Evolutionary conservation across 2,329 filamentous ascomycete genomes (phyloP).

Genomic region (Colletotrichum camelliae): DNA sequence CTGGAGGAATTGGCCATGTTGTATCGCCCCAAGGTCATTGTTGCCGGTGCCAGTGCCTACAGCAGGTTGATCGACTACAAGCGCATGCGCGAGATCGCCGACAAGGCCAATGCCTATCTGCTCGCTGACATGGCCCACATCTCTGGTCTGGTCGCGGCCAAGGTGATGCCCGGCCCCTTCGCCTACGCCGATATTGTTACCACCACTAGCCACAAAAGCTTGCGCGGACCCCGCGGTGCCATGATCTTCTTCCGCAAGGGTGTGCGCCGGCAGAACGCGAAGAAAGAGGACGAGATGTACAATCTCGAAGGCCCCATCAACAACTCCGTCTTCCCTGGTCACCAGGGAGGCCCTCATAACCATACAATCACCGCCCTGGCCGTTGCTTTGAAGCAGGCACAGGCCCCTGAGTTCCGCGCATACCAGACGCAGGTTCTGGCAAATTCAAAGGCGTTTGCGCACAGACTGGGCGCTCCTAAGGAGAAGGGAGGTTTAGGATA

Average conservation of each 20-base stretch:
- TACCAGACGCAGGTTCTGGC: slow-evolving; percentile 91
- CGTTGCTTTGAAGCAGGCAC: slow-evolving; percentile 93
- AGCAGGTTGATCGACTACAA: slow-evolving; percentile 95
- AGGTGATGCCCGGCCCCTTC: slow-evolving; percentile 90
- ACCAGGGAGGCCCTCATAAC: slow-evolving; percentile 98
- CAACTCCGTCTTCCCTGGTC: slow-evolving; percentile 94
- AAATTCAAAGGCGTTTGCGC: slow-evolving; percentile 88
- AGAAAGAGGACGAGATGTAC: slow-evolving; percentile 87
- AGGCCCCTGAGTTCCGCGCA: slow-evolving; percentile 85
- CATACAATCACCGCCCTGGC: slow-evolving; percentile 97
- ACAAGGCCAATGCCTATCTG: slow-evolving; percentile 91
- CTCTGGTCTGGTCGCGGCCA: slow-evolving; percentile 90
- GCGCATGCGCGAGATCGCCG: slow-evolving; percentile 86
- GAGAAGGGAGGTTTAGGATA: slow-evolving; percentile 82
- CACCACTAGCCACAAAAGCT: slow-evolving; percentile 96
- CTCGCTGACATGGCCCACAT: slow-evolving; percentile 98
- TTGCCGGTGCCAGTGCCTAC: slow-evolving; percentile 95
- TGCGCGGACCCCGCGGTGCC: slow-evolving; percentile 91
- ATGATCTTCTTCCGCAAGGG: slow-evolving; percentile 99
- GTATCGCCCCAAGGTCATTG: slow-evolving; percentile 94
- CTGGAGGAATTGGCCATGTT: slow-evolving; percentile 86
- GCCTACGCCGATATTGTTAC: slow-evolving; percentile 92
- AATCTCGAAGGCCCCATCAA: slow-evolving; percentile 95
- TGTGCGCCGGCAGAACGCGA: slow-evolving; percentile 80
- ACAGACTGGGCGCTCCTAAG: slow-evolving; percentile 68